phyloP scores from a whole-genome alignment of 495 filamentous ascomycete genomes.

The Podospora pseudoanserina region DNA sequence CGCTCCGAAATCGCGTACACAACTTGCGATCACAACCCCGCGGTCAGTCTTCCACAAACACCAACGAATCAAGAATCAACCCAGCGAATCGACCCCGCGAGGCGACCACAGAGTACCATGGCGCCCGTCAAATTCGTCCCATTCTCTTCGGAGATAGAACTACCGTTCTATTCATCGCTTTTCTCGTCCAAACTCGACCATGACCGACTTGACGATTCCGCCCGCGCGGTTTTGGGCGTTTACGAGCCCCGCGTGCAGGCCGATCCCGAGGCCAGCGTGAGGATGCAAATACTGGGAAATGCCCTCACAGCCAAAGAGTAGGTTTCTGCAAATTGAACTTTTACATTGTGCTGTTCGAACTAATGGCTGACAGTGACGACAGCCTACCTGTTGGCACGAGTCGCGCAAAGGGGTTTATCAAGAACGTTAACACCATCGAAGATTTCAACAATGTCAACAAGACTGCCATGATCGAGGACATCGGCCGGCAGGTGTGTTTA shows the following conservation, averaged over 20 bases:
- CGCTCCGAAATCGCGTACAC: background rate
- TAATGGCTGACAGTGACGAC: background rate
- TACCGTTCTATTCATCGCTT: slow-evolving; percentile 88
- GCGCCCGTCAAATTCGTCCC: slow-evolving; percentile 60
- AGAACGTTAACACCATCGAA: slow-evolving; percentile 94
- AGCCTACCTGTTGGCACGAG: slow-evolving; percentile 70
- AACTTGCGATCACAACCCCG: background rate
- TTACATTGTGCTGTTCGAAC: background rate
- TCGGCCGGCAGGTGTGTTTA: slow-evolving; percentile 66
- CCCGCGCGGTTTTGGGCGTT: slow-evolving; percentile 77
- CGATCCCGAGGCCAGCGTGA: slow-evolving; percentile 65
- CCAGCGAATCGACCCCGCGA: too few relatives aligned
- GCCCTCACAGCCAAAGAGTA: slow-evolving; percentile 80
- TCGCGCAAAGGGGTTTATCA: slow-evolving; percentile 88
- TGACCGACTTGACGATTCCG: slow-evolving; percentile 92
- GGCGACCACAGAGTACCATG: background rate
- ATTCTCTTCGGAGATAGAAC: slow-evolving; percentile 89
- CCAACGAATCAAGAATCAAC: background rate
- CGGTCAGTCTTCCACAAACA: background rate
- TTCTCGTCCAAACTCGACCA: slow-evolving; percentile 90
- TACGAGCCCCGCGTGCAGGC: slow-evolving; percentile 77
- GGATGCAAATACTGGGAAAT: slow-evolving; percentile 83
- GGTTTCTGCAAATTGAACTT: slow-evolving; percentile 30
- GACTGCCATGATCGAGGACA: slow-evolving; percentile 62
- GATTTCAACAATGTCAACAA: slow-evolving; percentile 81